Evolutionary conservation across 2,329 filamentous ascomycete genomes (phyloP).

Genomic region (Ophiostoma tasmaniense): DNA sequence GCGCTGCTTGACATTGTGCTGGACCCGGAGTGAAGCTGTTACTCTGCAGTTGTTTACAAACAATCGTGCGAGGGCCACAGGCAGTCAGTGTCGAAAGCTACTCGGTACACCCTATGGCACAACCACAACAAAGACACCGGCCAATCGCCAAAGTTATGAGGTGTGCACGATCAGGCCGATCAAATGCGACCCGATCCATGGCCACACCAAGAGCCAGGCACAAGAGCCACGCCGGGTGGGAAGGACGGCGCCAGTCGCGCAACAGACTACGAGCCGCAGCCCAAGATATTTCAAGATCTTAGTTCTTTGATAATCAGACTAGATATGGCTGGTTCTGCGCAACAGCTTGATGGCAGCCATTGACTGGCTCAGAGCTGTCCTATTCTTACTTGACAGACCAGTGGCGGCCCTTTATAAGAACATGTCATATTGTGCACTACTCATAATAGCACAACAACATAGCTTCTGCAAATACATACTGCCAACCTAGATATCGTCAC

Average conservation of each 20-base stretch:
- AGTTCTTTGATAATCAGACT: not conserved
- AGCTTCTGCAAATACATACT: not conserved
- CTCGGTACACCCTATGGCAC: not conserved
- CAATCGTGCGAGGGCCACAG: not conserved
- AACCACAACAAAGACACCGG: not conserved
- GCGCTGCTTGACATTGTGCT: conserved; percentile 62
- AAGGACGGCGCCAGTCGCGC: not conserved
- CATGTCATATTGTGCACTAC: not conserved
- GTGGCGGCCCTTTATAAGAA: not conserved
- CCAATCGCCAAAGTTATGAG: not conserved
- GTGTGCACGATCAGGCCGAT: not conserved
- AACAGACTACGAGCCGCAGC: not conserved
- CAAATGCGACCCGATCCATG: not conserved
- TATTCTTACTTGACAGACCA: not conserved
- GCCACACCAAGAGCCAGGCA: not conserved
- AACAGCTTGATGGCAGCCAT: not conserved
- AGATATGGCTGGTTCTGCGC: not conserved
- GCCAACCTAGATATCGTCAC: not conserved
- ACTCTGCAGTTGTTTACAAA: not conserved
- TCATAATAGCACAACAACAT: not conserved
- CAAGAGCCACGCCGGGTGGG: not conserved
- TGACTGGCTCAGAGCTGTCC: not conserved
- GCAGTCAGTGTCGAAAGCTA: not conserved
- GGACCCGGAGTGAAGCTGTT: conserved; percentile 42
- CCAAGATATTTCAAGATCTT: not conserved